These are phyloP conservation scores for Stephanodiscus minutulus DNA, from an alignment of 108 stramenopile genomes.

Conservation along the genomic window DNA sequence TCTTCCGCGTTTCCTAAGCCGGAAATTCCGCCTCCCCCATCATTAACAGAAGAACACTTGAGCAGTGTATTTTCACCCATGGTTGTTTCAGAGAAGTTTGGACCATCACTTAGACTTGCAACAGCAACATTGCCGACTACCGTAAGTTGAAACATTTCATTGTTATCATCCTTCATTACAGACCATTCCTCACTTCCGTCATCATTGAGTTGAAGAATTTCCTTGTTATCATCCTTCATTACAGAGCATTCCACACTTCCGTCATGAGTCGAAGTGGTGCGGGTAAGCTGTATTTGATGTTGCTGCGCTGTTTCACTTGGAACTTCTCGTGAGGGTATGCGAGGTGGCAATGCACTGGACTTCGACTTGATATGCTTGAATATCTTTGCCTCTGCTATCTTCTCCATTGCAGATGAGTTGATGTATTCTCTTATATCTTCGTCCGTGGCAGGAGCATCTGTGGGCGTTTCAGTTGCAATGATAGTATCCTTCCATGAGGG, in stretches of 20 bases:
- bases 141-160: neutral
- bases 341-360: neutral
- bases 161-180: neutral
- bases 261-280: neutral
- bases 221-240: neutral
- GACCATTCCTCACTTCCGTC: neutral
- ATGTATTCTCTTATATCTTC: neutral
- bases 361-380: neutral
- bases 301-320: neutral
- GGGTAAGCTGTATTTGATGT: neutral
- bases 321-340: constrained; percentile 2
- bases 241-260: constrained; percentile 5
- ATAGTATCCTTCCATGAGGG: no score
- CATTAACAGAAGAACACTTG: no score
- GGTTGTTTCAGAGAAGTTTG: no score
- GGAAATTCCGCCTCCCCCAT: no score
- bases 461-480: no score
- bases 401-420: neutral
- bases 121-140: no score
- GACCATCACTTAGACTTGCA: no score
- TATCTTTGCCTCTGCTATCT: neutral
- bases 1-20: no score
- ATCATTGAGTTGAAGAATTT: neutral
- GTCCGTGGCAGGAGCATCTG: neutral
- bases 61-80: no score